Percentiles rank a stretch among this genome's conserved stretches.
phyloP scores from a whole-genome alignment of 2,329 filamentous ascomycete species.

The Trichoderma sp. region DNA sequence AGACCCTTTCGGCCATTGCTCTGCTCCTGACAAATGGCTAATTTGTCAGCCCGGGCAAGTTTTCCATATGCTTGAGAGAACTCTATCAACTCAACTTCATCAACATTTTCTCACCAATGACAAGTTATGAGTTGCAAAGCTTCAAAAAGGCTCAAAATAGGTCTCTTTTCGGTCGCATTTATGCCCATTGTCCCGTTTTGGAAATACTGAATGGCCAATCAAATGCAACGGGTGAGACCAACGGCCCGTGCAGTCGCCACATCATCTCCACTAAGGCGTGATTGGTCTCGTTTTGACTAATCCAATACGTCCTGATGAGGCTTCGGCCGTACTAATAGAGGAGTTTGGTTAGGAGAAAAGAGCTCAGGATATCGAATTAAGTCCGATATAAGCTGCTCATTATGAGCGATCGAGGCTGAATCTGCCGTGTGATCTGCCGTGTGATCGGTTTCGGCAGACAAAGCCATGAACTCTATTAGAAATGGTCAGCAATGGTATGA shows the following conservation, averaged over 20 bases:
- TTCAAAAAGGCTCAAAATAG: background rate
- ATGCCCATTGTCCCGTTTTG: background rate
- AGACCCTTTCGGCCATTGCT: background rate
- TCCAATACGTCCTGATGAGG: background rate
- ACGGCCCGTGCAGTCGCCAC: background rate
- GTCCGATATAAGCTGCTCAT: background rate
- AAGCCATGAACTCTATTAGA: background rate
- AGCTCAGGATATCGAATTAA: background rate
- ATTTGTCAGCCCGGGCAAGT: background rate
- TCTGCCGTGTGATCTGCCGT: background rate
- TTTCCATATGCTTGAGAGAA: background rate
- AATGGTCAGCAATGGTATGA: background rate
- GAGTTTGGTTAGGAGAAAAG: background rate
- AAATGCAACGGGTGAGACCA: background rate
- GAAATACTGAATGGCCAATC: background rate
- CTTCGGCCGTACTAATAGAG: background rate
- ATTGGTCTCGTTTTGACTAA: background rate
- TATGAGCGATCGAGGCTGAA: background rate
- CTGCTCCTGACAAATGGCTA: background rate
- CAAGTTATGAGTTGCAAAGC: background rate
- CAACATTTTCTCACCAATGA: background rate
- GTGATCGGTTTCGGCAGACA: background rate
- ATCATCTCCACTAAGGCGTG: background rate
- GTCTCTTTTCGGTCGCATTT: background rate
- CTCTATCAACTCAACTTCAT: background rate